Conservation (phyloP, 495 filamentous ascomycete genomes). For the Annulohypoxylon nitens region DNA sequence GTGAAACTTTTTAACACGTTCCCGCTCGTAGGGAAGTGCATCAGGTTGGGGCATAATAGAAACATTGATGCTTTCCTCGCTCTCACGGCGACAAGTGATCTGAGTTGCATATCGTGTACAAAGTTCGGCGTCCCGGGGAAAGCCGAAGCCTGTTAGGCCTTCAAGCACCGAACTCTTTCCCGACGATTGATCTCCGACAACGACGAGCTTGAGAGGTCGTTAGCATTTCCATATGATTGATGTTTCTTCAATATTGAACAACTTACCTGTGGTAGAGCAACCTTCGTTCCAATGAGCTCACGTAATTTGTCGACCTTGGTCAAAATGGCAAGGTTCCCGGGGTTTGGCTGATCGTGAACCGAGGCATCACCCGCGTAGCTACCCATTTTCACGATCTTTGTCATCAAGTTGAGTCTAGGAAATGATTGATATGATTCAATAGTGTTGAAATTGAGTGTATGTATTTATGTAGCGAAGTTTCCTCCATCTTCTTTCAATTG, state of each 20-base stretch:
- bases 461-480: neutral
- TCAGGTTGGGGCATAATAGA: conserved; percentile 61
- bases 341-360: conserved; percentile 5
- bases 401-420: neutral
- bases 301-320: conserved; percentile 58
- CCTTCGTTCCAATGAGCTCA: conserved; percentile 56
- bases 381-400: conserved; percentile 33
- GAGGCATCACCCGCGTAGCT: neutral
- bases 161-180: conserved; percentile 68
- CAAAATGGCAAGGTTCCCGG: conserved; percentile 43
- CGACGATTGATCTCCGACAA: conserved; percentile 65
- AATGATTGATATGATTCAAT: neutral
- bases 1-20: conserved; percentile 40
- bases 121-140: conserved; percentile 65
- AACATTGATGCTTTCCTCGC: conserved; percentile 51
- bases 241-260: neutral
- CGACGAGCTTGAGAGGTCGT: conserved; percentile 54
- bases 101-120: conserved; percentile 72
- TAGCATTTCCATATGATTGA: neutral
- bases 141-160: conserved; percentile 64
- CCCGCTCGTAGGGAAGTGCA: conserved; percentile 26
- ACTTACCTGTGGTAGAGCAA: conserved; percentile 56
- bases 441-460: neutral
- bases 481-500: neutral
- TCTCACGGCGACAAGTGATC: conserved; percentile 65